A percentile compares a stretch with the other conserved stretches of the same genome.
phyloP scores from a whole-genome alignment of 2,329 filamentous ascomycete species.

The Penicillium hordei region DNA sequence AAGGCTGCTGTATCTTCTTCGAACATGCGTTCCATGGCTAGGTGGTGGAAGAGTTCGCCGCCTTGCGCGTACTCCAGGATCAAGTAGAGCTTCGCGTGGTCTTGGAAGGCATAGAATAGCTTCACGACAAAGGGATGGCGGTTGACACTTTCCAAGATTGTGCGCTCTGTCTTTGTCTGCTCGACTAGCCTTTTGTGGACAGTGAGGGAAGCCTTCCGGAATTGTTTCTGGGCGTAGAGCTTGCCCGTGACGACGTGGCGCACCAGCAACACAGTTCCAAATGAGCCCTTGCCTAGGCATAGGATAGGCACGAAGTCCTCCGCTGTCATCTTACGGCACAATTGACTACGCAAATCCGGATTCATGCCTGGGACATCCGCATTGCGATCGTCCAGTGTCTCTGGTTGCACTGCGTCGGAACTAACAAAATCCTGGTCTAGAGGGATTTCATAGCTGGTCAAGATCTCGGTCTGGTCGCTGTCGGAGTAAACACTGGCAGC shows the following conservation, averaged over 20 bases:
- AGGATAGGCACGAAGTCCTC: constrained; percentile 87
- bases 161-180: constrained; percentile 95
- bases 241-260: constrained; percentile 84
- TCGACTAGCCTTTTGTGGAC: constrained; percentile 95
- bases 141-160: constrained; percentile 93
- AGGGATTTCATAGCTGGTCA: constrained; percentile 80
- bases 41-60: constrained; percentile 93
- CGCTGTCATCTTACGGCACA: constrained; percentile 80
- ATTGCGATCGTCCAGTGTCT: constrained; percentile 40
- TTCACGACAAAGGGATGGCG: constrained; percentile 97
- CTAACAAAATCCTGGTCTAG: constrained; percentile 84
- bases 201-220: constrained; percentile 92
- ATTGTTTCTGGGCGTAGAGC: constrained; percentile 96
- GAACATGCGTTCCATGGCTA: constrained; percentile 94
- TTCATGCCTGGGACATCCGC: constrained; percentile 44
- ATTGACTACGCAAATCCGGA: constrained; percentile 52
- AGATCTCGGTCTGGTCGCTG: constrained; percentile 66
- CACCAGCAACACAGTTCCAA: constrained; percentile 90
- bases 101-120: constrained; percentile 96
- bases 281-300: constrained; percentile 93
- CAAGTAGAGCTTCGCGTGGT: constrained; percentile 94
- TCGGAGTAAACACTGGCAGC: constrained; percentile 62
- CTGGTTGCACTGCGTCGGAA: constrained; percentile 46
- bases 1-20: constrained; percentile 84
- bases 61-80: constrained; percentile 98